Base-by-base conservation (phyloP, 2,329 filamentous ascomycete genomes). In the Colletotrichum liaoningense region DNA sequence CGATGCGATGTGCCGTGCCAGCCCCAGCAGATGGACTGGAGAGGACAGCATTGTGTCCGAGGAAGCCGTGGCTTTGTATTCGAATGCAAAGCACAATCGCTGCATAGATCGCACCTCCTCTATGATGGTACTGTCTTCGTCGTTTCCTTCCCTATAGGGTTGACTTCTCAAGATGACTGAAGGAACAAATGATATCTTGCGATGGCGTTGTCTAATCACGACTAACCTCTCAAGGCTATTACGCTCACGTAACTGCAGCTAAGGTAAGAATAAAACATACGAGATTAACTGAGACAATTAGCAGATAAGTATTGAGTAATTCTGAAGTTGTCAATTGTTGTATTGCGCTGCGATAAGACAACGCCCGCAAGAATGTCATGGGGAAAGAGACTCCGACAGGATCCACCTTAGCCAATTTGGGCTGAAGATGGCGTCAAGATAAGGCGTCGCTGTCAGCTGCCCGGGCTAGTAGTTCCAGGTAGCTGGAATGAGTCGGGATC, bases 61-160 rank as follows among this genome's bases (percentile, higher is more conserved):
- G 42, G 16, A 19, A n/a, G 3, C 42, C 42, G 19, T 49, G 3
- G 19, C 1, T n/a, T n/a, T 49, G 42, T 49, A 49, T 9, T 49
- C 42, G 7, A 49, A n/a, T 19, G 42, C 19, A 19, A 49, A n/a
- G 19, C 0, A 49, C 0, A n/a, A 0, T 8, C 42, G 42, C n/a
- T 8, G 8, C 0, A 11, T 3, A 49, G 19, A 49, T n/a, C 19
- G 6, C 8, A 0, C 1, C 42, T 49, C 19, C 1, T 19, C 7
- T 7, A 0, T 9, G 3, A 8, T n/a, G 19, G 7, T n/a, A 6
- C 1, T 49, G 16, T n/a, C 42, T 19, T 49, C 42, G 42, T 42
- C 38, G 38, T 42, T 42, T 42, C 38, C 38, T 42, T 42, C 38
- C 38, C 14, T 42, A 16, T 42, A 42, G 12, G 38, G 14, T 7